Percentiles rank a stretch among this genome's conserved stretches.
phyloP scores from a whole-genome alignment of 2,329 filamentous ascomycete species.

The Trichophyton rubrum region DNA sequence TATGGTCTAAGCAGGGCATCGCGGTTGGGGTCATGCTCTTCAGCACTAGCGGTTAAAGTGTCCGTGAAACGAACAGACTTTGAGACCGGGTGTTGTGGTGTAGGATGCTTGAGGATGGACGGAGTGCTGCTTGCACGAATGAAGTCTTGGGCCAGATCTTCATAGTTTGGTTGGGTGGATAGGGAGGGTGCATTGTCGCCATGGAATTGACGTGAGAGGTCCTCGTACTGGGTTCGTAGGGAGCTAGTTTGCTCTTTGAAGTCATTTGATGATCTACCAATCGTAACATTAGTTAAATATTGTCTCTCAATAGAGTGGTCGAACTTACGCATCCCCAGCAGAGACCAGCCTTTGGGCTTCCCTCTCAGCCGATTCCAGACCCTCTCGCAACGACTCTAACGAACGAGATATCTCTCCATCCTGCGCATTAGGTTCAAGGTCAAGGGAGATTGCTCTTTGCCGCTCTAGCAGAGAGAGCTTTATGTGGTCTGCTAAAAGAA shows the following conservation, averaged over 20 bases:
- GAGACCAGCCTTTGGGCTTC: conserved; percentile 54
- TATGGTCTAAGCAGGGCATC: conserved; percentile 48
- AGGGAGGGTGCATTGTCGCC: conserved; percentile 38
- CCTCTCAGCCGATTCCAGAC: conserved; percentile 56
- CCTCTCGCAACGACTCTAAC: conserved; percentile 71
- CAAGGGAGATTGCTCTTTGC: conserved; percentile 68
- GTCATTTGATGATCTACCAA: conserved; percentile 30
- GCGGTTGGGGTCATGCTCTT: conserved; percentile 37
- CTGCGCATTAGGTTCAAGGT: conserved; percentile 65
- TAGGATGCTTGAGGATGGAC: conserved; percentile 32
- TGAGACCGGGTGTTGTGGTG: conserved; percentile 34
- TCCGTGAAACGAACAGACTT: conserved; percentile 86
- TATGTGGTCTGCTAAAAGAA: conserved; percentile 89
- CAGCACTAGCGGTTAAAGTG: conserved; percentile 28
- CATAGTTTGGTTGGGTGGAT: not conserved
- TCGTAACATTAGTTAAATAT: not conserved
- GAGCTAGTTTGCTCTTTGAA: conserved; percentile 53
- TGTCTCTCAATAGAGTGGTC: not conserved
- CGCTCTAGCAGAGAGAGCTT: conserved; percentile 90
- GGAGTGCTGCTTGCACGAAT: conserved; percentile 42
- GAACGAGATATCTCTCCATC: conserved; percentile 83
- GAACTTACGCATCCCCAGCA: conserved; percentile 46
- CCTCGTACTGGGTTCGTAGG: conserved; percentile 61
- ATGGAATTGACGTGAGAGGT: conserved; percentile 70
- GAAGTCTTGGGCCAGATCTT: conserved; percentile 44